Percentiles rank a stretch among this genome's conserved stretches.
phyloP scores from a whole-genome alignment of 139 green algal genomes.

The Pseudopediastrum boryanum region DNA sequence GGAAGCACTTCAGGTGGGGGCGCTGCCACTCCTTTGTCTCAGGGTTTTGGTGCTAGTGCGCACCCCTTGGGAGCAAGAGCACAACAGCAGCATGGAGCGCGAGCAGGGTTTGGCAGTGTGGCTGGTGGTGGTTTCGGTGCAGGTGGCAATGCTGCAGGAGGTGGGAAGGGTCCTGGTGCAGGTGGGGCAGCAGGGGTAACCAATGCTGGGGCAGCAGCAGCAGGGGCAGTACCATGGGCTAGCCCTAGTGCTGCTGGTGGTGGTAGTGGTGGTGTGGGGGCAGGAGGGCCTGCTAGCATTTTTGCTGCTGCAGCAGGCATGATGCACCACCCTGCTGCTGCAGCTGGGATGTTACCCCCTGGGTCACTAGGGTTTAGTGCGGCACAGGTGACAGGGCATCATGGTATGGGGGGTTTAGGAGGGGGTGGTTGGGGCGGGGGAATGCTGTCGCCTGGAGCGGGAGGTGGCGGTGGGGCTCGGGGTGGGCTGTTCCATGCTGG shows the following conservation, averaged over 20 bases:
- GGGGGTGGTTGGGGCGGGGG: no score
- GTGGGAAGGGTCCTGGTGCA: no score
- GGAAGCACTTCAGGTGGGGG: no score
- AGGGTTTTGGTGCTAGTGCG: no score
- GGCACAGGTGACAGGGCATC: background rate
- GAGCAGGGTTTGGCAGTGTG: no score
- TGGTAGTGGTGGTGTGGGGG: background rate
- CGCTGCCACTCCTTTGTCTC: no score
- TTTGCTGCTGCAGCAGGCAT: background rate
- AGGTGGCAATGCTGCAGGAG: background rate
- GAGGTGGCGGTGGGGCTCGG: background rate
- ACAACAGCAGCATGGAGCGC: no score
- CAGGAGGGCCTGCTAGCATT: background rate
- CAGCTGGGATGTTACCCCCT: background rate
- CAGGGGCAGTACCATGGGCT: background rate
- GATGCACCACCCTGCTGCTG: background rate
- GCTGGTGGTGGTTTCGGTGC: background rate
- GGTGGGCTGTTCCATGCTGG: background rate
- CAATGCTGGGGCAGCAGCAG: conserved; percentile 3
- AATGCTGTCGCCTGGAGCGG: no score
- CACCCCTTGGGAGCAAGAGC: no score
- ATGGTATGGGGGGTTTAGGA: background rate
- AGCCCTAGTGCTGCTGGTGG: background rate
- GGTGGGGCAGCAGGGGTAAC: no score
- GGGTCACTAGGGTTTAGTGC: background rate